phyloP scores from a whole-genome alignment of 768 basidiomycete species.

The Holtermannia corniformis region DNA sequence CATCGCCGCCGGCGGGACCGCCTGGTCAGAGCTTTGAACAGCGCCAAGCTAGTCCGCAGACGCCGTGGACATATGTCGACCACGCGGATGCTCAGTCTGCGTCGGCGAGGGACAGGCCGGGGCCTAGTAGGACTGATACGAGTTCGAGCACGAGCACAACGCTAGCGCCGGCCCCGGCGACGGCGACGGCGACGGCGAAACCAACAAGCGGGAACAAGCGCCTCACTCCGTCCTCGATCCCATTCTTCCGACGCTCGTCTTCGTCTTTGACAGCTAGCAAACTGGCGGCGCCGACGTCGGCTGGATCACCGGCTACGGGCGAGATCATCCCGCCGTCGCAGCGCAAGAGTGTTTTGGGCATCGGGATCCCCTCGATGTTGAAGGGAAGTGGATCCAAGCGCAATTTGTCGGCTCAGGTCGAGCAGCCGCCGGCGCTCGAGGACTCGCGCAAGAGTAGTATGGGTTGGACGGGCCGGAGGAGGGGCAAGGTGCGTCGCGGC shows the following conservation, averaged over 20 bases:
- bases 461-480: slow-evolving; percentile 32
- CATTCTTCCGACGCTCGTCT: slow-evolving; percentile 40
- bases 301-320: background rate
- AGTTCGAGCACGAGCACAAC: background rate
- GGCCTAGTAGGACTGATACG: background rate
- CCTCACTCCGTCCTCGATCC: slow-evolving; percentile 32
- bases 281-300: slow-evolving; percentile 5
- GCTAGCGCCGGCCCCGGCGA: background rate
- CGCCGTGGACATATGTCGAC: slow-evolving; percentile 29
- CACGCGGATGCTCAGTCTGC: background rate
- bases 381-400: slow-evolving; percentile 74
- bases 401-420: slow-evolving; percentile 47
- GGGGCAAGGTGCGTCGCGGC: slow-evolving; percentile 32
- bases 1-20: slow-evolving; percentile 10
- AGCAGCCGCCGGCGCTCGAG: slow-evolving; percentile 8
- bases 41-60: slow-evolving; percentile 13
- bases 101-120: background rate
- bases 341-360: slow-evolving; percentile 59
- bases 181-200: background rate
- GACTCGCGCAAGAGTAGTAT: slow-evolving; percentile 15
- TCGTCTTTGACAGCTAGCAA: slow-evolving; percentile 22
- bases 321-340: slow-evolving; percentile 7
- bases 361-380: slow-evolving; percentile 70
- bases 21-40: too few relatives aligned
- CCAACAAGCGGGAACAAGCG: slow-evolving; percentile 16